These are phyloP conservation scores for Magnolia sinica DNA, from an alignment of 164 flowering plant species.

Conservation along the genomic window DNA sequence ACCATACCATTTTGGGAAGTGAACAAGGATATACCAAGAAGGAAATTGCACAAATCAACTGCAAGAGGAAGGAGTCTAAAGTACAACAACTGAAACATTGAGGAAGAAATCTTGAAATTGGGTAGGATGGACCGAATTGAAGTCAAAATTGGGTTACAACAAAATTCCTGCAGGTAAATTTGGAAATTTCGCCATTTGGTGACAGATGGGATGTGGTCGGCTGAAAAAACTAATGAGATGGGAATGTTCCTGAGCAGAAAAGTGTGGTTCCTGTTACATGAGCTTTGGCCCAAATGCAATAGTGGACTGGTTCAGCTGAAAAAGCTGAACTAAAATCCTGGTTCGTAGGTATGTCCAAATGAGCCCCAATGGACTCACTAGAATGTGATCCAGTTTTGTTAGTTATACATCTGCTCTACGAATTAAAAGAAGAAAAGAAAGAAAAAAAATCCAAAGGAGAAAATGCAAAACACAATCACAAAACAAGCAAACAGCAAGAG, in stretches of 20 bases:
- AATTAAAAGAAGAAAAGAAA: background rate
- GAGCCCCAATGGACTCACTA: background rate
- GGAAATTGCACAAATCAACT: background rate
- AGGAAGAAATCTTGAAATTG: background rate
- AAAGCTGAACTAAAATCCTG: background rate
- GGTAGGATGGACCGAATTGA: background rate
- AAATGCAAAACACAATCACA: background rate
- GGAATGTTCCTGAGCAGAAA: background rate
- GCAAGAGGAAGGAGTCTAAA: background rate
- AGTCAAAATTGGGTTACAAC: background rate
- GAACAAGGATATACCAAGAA: background rate
- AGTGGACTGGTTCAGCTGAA: background rate
- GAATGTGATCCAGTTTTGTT: background rate
- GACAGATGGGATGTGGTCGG: background rate
- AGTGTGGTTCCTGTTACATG: background rate
- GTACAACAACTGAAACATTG: no score
- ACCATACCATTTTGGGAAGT: background rate
- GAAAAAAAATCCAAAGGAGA: background rate
- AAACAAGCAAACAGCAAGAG: background rate
- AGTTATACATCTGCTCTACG: background rate
- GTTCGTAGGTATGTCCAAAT: background rate
- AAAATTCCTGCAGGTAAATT: background rate
- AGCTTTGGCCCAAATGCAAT: background rate
- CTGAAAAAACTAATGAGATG: background rate
- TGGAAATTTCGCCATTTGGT: background rate